A percentile compares a stretch with the other conserved stretches of the same genome.
Conservation (phyloP, 2,329 filamentous ascomycete species). For the Nemania serpens region DNA sequence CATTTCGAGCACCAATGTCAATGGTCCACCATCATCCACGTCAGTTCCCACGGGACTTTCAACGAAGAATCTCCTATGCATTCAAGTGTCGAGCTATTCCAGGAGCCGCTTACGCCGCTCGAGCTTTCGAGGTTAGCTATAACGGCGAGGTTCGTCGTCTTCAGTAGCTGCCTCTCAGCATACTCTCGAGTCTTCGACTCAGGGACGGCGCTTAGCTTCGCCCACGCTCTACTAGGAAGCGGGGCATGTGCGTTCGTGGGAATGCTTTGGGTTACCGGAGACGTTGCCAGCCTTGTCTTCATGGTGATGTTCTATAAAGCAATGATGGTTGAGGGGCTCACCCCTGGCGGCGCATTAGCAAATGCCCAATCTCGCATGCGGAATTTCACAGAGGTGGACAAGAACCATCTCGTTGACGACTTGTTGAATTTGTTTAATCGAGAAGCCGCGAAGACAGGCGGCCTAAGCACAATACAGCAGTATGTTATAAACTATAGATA, state of each 20-base stretch:
- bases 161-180: constrained; percentile 23
- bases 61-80: constrained; percentile 24
- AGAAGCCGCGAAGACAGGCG: constrained; percentile 11
- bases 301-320: constrained; percentile 24
- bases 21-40: constrained; percentile 21
- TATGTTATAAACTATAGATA: constrained; percentile 24
- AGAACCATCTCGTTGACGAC: constrained; percentile 11
- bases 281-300: constrained; percentile 22
- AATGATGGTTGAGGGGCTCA: constrained; percentile 18
- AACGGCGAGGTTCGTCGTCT: constrained; percentile 18
- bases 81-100: constrained; percentile 20
- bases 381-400: constrained; percentile 16
- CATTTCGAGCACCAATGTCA: constrained; percentile 15
- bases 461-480: constrained; percentile 5
- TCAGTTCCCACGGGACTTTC: constrained; percentile 23
- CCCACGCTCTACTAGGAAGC: constrained; percentile 19
- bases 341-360: constrained; percentile 14
- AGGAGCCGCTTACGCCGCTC: constrained; percentile 18
- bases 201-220: constrained; percentile 23
- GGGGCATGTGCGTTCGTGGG: constrained; percentile 22
- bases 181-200: constrained; percentile 22
- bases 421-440: constrained; percentile 11
- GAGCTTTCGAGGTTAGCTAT: constrained; percentile 22
- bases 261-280: constrained; percentile 20
- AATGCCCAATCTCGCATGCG: constrained; percentile 13